Evolutionary conservation across 352 stramenopile species (phyloP).

Genomic region (Globisporangium mamillatum): DNA sequence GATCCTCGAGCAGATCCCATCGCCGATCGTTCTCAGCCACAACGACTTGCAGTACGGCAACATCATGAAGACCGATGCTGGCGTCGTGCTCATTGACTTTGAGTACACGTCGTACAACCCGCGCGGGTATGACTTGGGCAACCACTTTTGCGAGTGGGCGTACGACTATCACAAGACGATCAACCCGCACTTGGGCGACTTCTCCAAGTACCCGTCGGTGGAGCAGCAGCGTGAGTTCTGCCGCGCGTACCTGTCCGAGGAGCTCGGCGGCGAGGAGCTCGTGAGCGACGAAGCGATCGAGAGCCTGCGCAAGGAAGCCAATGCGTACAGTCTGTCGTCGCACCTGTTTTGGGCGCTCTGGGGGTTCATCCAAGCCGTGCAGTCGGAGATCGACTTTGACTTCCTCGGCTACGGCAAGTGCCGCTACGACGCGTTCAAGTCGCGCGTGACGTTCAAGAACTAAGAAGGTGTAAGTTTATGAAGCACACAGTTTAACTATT

Average conservation of each 20-base stretch:
- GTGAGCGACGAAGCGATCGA: conserved; percentile 64
- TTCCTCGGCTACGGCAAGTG: conserved; percentile 84
- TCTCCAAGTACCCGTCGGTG: conserved; percentile 63
- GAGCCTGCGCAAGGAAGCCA: conserved; percentile 59
- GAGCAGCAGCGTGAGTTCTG: conserved; percentile 72
- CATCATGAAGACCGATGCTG: conserved; percentile 75
- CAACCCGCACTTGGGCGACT: conserved; percentile 73
- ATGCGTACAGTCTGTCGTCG: conserved; percentile 81
- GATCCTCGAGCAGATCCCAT: conserved; percentile 53
- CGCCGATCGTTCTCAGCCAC: conserved; percentile 84
- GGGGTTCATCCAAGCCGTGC: conserved; percentile 86
- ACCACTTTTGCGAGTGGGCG: conserved; percentile 91
- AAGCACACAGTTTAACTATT: not conserved
- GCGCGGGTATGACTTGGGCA: conserved; percentile 89
- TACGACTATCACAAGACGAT: conserved; percentile 85
- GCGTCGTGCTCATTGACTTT: conserved; percentile 91
- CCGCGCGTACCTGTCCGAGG: conserved; percentile 58
- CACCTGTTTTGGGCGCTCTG: conserved; percentile 91
- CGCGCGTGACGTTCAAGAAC: conserved; percentile 46
- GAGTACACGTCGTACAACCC: conserved; percentile 93
- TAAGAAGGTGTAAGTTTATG: conserved; percentile 16
- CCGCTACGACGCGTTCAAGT: conserved; percentile 73
- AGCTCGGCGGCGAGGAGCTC: conserved; percentile 31
- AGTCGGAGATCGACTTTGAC: conserved; percentile 93
- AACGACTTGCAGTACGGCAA: conserved; percentile 94